A percentile compares a stretch with the other conserved stretches of the same genome.
Evolutionary conservation across 2,329 filamentous ascomycete species (phyloP).

Genomic region (Alternaria infectoria): DNA sequence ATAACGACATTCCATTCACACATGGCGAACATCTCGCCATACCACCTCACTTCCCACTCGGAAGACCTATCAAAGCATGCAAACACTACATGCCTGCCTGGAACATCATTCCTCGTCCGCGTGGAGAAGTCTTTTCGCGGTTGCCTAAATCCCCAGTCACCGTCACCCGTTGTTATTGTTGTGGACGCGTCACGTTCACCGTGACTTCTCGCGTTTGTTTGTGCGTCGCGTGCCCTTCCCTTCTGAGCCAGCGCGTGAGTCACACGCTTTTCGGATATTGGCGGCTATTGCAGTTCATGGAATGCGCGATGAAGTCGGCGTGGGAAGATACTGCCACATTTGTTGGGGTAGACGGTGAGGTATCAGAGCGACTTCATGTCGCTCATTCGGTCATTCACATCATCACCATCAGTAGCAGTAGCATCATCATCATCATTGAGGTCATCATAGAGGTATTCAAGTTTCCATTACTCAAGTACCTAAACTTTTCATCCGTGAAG

Average conservation of each 20-base stretch:
- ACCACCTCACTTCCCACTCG: accelerated
- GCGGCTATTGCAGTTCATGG: accelerated
- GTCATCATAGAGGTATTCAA: not conserved
- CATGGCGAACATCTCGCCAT: not conserved
- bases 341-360: too few relatives aligned
- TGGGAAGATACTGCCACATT: not conserved
- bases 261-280: not conserved
- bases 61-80: not conserved
- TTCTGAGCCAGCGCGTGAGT: not conserved
- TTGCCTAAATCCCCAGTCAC: not conserved
- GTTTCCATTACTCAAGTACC: not conserved
- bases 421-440: not conserved
- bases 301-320: accelerated
- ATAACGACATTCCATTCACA: not conserved
- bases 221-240: not conserved
- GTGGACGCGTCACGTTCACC: not conserved
- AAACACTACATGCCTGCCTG: not conserved
- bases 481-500: not conserved
- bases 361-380: not conserved
- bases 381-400: accelerated
- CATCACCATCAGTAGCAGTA: not conserved
- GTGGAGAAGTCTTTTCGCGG: not conserved
- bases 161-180: not conserved
- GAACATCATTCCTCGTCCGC: not conserved
- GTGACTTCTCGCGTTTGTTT: not conserved